A percentile compares a stretch with the other conserved stretches of the same genome.
phyloP scores from a whole-genome alignment of 1,139 yeast species.

The Candida anutae region DNA sequence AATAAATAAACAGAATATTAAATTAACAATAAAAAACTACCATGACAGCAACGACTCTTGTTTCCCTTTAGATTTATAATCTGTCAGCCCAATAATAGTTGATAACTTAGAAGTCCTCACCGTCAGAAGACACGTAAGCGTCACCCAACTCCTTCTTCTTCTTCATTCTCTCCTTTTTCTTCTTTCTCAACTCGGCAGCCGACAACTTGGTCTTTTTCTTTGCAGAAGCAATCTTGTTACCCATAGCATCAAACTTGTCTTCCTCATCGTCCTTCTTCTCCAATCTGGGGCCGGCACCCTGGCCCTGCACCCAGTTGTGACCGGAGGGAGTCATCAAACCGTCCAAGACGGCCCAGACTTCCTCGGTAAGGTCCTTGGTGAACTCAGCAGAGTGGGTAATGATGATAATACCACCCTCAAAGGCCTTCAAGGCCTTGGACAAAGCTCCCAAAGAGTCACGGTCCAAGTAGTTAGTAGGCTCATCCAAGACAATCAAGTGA shows the following conservation, averaged over 20 bases:
- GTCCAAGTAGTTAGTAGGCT: conserved; percentile 98
- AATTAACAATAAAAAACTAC: conserved; percentile 6
- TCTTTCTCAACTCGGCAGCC: conserved; percentile 99
- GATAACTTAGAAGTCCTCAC: conserved; percentile 33
- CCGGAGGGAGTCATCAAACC: conserved; percentile 99
- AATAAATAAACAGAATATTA: background rate
- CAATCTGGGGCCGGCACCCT: conserved; percentile 99
- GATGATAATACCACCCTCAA: conserved; percentile 99
- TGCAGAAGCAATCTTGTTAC: conserved; percentile 95
- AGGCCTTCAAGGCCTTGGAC: conserved; percentile 96
- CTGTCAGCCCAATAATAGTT: too few species aligned
- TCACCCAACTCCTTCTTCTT: conserved; percentile 99
- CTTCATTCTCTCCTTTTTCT: conserved; percentile 99
- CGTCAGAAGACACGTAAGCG: conserved; percentile 95
- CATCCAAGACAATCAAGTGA: conserved; percentile 97
- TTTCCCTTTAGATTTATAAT: too few species aligned
- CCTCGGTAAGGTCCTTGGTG: conserved; percentile 98
- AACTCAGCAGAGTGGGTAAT: conserved; percentile 99
- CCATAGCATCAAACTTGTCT: conserved; percentile 99
- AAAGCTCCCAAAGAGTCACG: conserved; percentile 99
- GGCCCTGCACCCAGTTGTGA: conserved; percentile 99
- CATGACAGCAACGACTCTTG: too few species aligned
- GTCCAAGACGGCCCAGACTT: conserved; percentile 98
- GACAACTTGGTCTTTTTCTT: conserved; percentile 97
- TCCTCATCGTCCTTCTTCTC: conserved; percentile 95